phyloP scores from a whole-genome alignment of 208 protist genomes.

The Phytomonas sp. region DNA sequence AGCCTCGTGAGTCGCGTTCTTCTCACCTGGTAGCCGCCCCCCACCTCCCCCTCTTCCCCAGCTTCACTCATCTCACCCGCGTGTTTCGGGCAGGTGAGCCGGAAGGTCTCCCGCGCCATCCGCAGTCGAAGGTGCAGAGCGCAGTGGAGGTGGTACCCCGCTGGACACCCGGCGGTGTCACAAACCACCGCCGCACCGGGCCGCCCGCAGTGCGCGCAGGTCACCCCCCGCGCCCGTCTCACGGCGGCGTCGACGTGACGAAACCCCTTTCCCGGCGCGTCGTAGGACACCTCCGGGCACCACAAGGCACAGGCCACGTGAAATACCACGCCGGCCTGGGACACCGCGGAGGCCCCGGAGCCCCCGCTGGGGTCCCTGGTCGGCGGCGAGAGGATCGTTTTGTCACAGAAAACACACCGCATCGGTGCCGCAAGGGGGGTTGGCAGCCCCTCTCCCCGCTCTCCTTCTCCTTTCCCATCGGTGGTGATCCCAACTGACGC shows the following conservation, averaged over 20 bases:
- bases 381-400: neutral
- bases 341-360: neutral
- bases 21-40: neutral
- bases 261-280: constrained; percentile 17
- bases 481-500: too few relatives aligned
- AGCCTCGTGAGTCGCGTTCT: constrained; percentile 2
- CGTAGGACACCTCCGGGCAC: constrained; percentile 69
- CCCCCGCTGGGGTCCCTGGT: neutral
- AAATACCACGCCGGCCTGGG: constrained; percentile 1
- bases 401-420: too few relatives aligned
- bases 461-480: too few relatives aligned
- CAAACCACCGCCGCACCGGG: constrained; percentile 40
- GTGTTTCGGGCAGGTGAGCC: constrained; percentile 18
- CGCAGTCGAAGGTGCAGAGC: constrained; percentile 21
- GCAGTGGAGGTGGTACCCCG: constrained; percentile 56
- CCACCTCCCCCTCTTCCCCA: neutral
- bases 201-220: constrained; percentile 45
- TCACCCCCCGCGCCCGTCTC: constrained; percentile 21
- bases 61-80: neutral
- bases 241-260: constrained; percentile 22
- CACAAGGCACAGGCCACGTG: constrained; percentile 63
- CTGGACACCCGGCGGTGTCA: constrained; percentile 22
- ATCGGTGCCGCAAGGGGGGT: too few relatives aligned
- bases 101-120: constrained; percentile 14
- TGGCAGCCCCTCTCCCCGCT: too few relatives aligned